Evolutionary conservation across 2,329 filamentous ascomycete species (phyloP).

Genomic region (Xylaria sp.): DNA sequence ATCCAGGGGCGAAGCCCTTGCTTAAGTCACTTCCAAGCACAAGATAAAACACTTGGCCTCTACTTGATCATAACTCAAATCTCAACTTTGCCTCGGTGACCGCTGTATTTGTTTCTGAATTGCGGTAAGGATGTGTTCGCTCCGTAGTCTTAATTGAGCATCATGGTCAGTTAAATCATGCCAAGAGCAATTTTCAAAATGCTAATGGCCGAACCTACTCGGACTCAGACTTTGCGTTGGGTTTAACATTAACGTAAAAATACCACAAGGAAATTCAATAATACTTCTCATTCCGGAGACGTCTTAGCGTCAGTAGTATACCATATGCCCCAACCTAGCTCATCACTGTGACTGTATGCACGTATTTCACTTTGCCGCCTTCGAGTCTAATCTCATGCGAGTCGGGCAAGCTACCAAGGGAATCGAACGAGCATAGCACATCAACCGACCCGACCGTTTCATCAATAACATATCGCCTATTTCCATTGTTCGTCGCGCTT

Average conservation of each 20-base stretch:
- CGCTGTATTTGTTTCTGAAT: background rate
- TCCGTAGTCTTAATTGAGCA: background rate
- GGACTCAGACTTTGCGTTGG: background rate
- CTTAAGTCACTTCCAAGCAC: background rate
- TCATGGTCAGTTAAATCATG: background rate
- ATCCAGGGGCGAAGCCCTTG: background rate
- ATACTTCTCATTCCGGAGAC: background rate
- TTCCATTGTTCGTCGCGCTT: slow-evolving; percentile 46
- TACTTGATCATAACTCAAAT: background rate
- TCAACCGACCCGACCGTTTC: slow-evolving; percentile 51
- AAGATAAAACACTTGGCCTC: background rate
- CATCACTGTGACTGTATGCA: slow-evolving; percentile 50
- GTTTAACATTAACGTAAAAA: no score
- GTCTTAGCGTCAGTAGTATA: background rate
- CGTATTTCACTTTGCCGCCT: slow-evolving; percentile 50
- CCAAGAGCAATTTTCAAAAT: background rate
- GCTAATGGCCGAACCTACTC: background rate
- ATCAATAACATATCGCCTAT: slow-evolving; percentile 52
- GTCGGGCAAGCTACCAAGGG: slow-evolving; percentile 48
- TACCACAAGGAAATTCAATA: background rate
- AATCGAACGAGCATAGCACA: slow-evolving; percentile 50
- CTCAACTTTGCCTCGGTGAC: background rate
- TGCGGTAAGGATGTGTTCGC: background rate
- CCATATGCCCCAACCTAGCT: background rate
- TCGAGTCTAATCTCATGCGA: slow-evolving; percentile 51